Conservation (phyloP, 2,329 filamentous ascomycete species). For the Emericellopsis atlantica region DNA sequence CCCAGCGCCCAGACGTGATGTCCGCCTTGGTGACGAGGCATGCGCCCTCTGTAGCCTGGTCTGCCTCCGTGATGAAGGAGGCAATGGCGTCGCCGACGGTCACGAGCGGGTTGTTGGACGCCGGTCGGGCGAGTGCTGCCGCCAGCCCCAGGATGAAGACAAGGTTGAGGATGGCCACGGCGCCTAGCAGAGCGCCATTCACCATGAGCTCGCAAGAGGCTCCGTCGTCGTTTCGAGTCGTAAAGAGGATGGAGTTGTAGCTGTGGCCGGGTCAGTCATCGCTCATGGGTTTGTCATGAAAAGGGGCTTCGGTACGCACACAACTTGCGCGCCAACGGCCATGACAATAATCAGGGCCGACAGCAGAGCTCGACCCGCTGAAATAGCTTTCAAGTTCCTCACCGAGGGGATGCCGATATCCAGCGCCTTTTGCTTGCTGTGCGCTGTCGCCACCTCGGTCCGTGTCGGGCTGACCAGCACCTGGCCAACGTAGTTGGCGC, state of each 20-base stretch:
- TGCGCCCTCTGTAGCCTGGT: conserved; percentile 26
- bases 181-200: conserved; percentile 23
- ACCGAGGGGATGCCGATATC: conserved; percentile 41
- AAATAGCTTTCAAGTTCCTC: conserved; percentile 32
- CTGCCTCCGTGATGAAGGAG: conserved; percentile 33
- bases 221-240: conserved; percentile 16
- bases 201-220: conserved; percentile 13
- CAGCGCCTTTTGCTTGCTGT: conserved; percentile 31
- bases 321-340: conserved; percentile 33
- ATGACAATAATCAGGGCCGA: conserved; percentile 24
- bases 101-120: conserved; percentile 26
- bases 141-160: conserved; percentile 27
- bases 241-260: conserved; percentile 38
- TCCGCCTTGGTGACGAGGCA: conserved; percentile 35
- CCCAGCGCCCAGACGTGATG: conserved; percentile 29
- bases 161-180: conserved; percentile 25
- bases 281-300: not conserved
- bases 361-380: conserved; percentile 23
- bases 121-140: conserved; percentile 22
- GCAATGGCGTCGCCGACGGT: conserved; percentile 38
- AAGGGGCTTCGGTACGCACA: conserved; percentile 20
- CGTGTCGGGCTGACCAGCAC: conserved; percentile 41
- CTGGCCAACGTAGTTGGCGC: conserved; percentile 40
- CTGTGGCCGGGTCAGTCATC: conserved; percentile 11
- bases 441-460: conserved; percentile 31